phyloP scores from a whole-genome alignment of 805 yeast species.

The Dipodascus albidus region DNA sequence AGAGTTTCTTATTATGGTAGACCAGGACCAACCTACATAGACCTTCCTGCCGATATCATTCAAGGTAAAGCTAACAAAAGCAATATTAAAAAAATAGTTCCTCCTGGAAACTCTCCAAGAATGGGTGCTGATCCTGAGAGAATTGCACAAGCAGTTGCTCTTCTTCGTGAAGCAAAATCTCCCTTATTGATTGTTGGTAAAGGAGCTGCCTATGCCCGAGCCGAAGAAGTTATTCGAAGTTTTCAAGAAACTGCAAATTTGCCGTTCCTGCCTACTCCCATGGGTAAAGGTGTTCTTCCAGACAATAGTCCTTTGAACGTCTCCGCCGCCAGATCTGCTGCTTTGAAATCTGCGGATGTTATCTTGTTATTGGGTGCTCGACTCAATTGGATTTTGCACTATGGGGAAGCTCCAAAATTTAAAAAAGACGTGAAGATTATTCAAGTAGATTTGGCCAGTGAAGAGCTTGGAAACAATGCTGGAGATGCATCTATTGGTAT shows the following conservation, averaged over 20 bases:
- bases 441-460: constrained; percentile 44
- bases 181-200: constrained; percentile 57
- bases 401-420: constrained; percentile 49
- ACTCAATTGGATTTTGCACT: constrained; percentile 64
- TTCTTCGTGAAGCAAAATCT: constrained; percentile 27
- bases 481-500: constrained; percentile 31
- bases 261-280: constrained; percentile 62
- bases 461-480: constrained; percentile 40
- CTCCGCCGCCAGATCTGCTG: constrained; percentile 55
- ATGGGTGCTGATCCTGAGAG: constrained; percentile 27
- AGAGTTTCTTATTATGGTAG: constrained; percentile 34
- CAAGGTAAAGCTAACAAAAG: constrained; percentile 20
- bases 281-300: constrained; percentile 63
- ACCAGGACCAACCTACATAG: constrained; percentile 54
- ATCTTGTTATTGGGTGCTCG: constrained; percentile 54
- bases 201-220: constrained; percentile 43
- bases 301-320: constrained; percentile 38
- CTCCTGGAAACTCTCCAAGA: constrained; percentile 27
- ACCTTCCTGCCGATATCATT: constrained; percentile 52
- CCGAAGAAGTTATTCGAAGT: constrained; percentile 29
- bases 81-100: constrained; percentile 4
- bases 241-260: constrained; percentile 34
- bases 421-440: constrained; percentile 34
- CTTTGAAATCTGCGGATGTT: constrained; percentile 45
- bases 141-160: constrained; percentile 27